These are phyloP conservation scores for Micractinium conductrix DNA, from an alignment of 139 green algal genomes.

Conservation along the genomic window DNA sequence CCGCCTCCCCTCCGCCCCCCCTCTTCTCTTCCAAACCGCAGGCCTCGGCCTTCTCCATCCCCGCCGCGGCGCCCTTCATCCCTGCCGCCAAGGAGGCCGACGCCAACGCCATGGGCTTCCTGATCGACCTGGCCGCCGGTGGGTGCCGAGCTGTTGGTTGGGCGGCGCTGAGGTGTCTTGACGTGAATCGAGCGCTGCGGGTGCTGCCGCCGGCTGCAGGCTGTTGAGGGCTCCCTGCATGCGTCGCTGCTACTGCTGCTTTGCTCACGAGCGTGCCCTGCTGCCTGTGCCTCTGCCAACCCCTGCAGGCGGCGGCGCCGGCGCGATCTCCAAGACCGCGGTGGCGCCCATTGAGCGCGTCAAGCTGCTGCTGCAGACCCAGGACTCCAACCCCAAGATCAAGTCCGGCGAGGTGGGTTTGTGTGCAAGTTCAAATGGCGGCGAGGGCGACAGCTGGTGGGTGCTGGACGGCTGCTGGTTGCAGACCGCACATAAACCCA, in stretches of 20 bases:
- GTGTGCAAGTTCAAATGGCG: background rate
- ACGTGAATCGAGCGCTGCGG: no score
- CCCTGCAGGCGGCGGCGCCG: slow-evolving; percentile 78
- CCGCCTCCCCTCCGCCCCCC: no score
- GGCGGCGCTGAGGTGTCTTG: no score
- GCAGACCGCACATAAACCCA: no score
- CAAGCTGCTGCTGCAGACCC: slow-evolving; percentile 97
- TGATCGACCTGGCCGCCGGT: slow-evolving; percentile 77
- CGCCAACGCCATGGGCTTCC: slow-evolving; percentile 62
- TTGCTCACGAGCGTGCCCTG: no score
- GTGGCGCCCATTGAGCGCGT: slow-evolving; percentile 97
- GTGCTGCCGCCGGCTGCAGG: no score
- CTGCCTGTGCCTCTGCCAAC: no score
- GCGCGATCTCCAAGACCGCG: slow-evolving; percentile 93
- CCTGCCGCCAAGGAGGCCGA: slow-evolving; percentile 26
- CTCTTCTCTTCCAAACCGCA: no score
- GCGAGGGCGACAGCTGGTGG: background rate
- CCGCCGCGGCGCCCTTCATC: background rate
- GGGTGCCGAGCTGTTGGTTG: no score
- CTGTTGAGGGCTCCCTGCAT: no score
- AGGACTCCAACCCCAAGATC: slow-evolving; percentile 83
- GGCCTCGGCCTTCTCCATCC: background rate
- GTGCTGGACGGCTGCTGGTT: no score
- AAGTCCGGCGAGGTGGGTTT: slow-evolving; percentile 79
- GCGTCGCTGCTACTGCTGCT: no score